Evolutionary conservation across 805 yeast genomes (phyloP).

Genomic region (Wickerhamiella australiensis): DNA sequence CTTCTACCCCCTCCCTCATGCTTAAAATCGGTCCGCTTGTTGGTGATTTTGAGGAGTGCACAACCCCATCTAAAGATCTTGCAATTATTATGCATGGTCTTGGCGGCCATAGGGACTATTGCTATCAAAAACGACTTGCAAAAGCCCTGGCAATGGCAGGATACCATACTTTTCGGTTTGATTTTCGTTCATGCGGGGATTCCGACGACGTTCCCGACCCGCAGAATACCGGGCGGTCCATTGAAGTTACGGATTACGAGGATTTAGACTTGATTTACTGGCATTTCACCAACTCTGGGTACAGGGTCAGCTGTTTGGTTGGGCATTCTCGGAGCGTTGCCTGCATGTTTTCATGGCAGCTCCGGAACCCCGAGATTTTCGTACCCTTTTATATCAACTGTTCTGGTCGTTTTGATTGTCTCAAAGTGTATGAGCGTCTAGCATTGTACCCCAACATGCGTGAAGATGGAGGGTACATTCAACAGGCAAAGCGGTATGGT

Average conservation of each 20-base stretch:
- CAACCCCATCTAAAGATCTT: conserved; percentile 21
- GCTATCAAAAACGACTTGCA: conserved; percentile 57
- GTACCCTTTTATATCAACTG: conserved; percentile 61
- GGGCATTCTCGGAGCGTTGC: conserved; percentile 75
- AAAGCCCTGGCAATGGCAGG: conserved; percentile 50
- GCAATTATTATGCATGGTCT: conserved; percentile 72
- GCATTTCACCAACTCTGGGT: conserved; percentile 25
- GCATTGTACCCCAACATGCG: conserved; percentile 1
- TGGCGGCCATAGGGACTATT: conserved; percentile 72
- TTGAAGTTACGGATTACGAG: conserved; percentile 47
- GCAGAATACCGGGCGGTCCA: conserved; percentile 38
- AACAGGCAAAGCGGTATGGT: conserved; percentile 40
- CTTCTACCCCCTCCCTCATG: too few relatives aligned
- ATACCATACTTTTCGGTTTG: conserved; percentile 58
- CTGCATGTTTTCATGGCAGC: conserved; percentile 63
- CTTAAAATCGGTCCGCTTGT: conserved; percentile 3
- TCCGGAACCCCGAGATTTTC: conserved; percentile 25
- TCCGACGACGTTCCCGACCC: conserved; percentile 41
- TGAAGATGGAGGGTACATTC: conserved; percentile 23
- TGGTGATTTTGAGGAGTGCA: background rate
- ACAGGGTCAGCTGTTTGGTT: conserved; percentile 45
- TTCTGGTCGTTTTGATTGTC: conserved; percentile 47
- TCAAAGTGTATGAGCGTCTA: conserved; percentile 2
- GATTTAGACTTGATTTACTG: conserved; percentile 46
- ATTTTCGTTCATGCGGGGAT: conserved; percentile 76